These are phyloP conservation scores for Colletotrichum cuscutae DNA, from an alignment of 2,329 filamentous ascomycete species.

Conservation along the genomic window DNA sequence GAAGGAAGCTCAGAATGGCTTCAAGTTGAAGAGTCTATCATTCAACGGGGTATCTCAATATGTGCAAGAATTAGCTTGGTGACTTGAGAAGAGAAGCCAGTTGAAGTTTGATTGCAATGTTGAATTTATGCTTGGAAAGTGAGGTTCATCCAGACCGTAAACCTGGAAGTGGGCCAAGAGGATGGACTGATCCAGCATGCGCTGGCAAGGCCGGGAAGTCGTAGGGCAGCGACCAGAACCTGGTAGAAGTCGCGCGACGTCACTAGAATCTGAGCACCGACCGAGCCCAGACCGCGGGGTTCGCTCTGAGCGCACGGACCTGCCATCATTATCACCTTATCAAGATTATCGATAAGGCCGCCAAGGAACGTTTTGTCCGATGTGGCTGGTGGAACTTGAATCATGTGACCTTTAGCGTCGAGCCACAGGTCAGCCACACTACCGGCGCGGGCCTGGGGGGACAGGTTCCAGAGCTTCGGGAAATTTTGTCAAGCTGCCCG, in stretches of 20 bases:
- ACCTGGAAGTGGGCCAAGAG: conserved; percentile 32
- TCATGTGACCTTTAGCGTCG: background rate
- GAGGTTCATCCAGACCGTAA: conserved; percentile 6
- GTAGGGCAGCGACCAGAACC: conserved; percentile 41
- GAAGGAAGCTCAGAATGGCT: conserved; percentile 28
- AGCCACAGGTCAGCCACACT: conserved; percentile 28
- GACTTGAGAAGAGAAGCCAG: background rate
- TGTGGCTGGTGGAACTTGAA: fast-evolving
- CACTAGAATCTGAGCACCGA: conserved; percentile 36
- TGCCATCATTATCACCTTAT: background rate
- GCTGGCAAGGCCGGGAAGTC: conserved; percentile 24
- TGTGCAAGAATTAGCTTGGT: conserved; percentile 8
- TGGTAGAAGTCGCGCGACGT: conserved; percentile 38
- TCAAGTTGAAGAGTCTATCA: conserved; percentile 33
- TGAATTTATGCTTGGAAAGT: conserved; percentile 27
- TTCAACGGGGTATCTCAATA: conserved; percentile 29
- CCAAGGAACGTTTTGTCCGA: background rate
- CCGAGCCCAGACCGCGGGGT: conserved; percentile 31
- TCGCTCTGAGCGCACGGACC: background rate
- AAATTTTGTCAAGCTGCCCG: conserved; percentile 33
- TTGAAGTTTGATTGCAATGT: background rate
- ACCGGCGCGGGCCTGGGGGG: conserved; percentile 14
- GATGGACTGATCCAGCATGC: conserved; percentile 29
- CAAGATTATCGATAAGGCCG: conserved; percentile 2
- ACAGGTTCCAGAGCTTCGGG: conserved; percentile 27